Base-by-base conservation (phyloP, 176 grass and related monocot species). In the Avena sativa region DNA sequence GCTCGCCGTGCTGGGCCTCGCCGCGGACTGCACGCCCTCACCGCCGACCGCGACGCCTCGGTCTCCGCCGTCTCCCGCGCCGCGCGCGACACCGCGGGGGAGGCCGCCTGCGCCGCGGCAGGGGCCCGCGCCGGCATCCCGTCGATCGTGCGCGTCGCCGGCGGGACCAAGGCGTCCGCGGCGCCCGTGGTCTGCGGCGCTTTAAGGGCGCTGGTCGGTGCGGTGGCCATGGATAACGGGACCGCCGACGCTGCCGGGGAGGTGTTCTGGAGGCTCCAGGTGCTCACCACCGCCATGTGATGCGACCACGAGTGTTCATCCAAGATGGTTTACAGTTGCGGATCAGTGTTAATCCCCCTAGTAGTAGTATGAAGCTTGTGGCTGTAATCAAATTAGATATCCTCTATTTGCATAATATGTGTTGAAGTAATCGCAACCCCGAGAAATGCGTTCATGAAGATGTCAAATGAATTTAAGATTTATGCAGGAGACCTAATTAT, bases 1-100 rank as follows among this genome's bases (percentile, higher is more conserved):
- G 4, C 79, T 95, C 2, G 86, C 85, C 23, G 71, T 95, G 58
- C 90, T 95, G 6, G 93, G 93, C 59, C 90, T 94, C 36, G 83
- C 85, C 32, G 32, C 32, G 1, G 2, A 30, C 87, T 89, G 77
- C 81, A 57, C 9, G 76, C 86, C 2, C 93, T 94, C 40, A 12
- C 25, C 28, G 57, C 53, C 65, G 90, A 90, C 81, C 30, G 10
- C n/a, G 88, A 90, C 69, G 92, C 92, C 23, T 28, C 89, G 2
- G 71, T 81, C 32, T 55, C 90, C 55, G 72, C 87, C 11, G 87
- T 91, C 76, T 67, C 92, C 51, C 59, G 87, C 79, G 43, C 52
- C 44, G 32, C 79, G 1, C 1, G 62, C 26, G 80, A 81, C 4
- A 90, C 85, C 2, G 59, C 88, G 13, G 77, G 38, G 3, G 71